phyloP scores from a whole-genome alignment of 208 protist species.

The Acanthamoeba divionensis region DNA sequence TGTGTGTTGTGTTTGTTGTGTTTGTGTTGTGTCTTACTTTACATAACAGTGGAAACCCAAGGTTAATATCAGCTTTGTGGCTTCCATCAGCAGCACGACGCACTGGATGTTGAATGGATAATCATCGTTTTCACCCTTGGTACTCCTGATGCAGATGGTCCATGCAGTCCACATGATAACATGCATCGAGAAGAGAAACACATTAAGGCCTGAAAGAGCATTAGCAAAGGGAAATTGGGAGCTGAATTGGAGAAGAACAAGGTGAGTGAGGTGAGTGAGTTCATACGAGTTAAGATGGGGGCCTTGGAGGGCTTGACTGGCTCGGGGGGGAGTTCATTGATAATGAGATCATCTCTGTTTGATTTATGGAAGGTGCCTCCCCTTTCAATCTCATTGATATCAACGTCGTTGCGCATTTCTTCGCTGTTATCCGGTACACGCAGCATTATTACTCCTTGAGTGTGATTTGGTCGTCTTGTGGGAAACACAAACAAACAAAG shows the following conservation, averaged over 20 bases:
- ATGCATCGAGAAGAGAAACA: background rate
- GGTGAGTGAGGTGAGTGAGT: too few species aligned
- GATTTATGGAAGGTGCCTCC: background rate
- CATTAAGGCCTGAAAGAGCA: background rate
- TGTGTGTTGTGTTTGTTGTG: background rate
- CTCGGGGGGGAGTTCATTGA: background rate
- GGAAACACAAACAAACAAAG: too few species aligned
- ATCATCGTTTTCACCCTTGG: background rate
- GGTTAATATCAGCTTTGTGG: background rate
- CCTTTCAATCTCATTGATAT: too few species aligned
- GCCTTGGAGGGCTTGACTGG: background rate
- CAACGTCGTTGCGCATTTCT: too few species aligned
- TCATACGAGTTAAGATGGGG: background rate
- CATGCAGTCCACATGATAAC: background rate
- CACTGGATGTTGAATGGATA: background rate
- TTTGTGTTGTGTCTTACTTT: background rate
- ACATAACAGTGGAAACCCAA: slow-evolving; percentile 16
- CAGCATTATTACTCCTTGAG: too few species aligned
- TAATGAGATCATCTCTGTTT: background rate
- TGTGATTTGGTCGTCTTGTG: too few species aligned
- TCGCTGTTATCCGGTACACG: too few species aligned
- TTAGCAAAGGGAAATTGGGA: too few species aligned
- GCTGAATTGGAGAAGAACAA: too few species aligned
- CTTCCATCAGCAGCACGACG: slow-evolving; percentile 25
- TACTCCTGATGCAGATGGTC: background rate